Conservation (phyloP, 306 rosid genomes). For the Cercis canadensis region DNA sequence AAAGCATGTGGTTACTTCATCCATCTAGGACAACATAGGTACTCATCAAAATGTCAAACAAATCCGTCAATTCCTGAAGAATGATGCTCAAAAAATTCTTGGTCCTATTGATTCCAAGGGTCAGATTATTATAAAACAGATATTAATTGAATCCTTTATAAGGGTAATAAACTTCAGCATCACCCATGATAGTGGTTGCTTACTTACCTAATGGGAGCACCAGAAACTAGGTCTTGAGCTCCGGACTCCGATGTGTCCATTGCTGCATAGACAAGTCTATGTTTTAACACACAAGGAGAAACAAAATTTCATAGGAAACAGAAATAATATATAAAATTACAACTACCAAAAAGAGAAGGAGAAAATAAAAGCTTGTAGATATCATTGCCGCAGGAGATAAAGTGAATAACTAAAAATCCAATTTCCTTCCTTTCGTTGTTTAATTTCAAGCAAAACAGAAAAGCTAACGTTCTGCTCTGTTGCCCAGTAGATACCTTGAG, state of each 20-base stretch:
- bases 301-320: neutral
- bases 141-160: neutral
- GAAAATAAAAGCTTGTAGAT: neutral
- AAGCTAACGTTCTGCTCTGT: neutral
- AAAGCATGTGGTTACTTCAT: slow-evolving; percentile 5
- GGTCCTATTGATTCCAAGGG: neutral
- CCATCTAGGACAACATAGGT: slow-evolving; percentile 5
- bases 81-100: slow-evolving; percentile 1
- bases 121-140: slow-evolving; percentile 12
- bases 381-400: neutral
- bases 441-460: neutral
- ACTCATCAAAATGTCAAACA: slow-evolving; percentile 3
- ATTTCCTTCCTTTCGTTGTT: neutral
- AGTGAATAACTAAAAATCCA: neutral
- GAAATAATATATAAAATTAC: neutral
- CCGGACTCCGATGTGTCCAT: slow-evolving; percentile 77
- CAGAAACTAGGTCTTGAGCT: slow-evolving; percentile 46
- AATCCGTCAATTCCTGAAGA: too few species aligned
- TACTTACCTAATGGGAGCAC: slow-evolving; percentile 57
- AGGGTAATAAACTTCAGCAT: slow-evolving; percentile 10
- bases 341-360: neutral
- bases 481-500: slow-evolving; percentile 53
- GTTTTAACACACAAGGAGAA: neutral
- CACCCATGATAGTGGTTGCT: neutral
- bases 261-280: slow-evolving; percentile 41